These are phyloP conservation scores for Volvariella volvacea DNA, from an alignment of 1,284 basidiomycete genomes.

Conservation along the genomic window DNA sequence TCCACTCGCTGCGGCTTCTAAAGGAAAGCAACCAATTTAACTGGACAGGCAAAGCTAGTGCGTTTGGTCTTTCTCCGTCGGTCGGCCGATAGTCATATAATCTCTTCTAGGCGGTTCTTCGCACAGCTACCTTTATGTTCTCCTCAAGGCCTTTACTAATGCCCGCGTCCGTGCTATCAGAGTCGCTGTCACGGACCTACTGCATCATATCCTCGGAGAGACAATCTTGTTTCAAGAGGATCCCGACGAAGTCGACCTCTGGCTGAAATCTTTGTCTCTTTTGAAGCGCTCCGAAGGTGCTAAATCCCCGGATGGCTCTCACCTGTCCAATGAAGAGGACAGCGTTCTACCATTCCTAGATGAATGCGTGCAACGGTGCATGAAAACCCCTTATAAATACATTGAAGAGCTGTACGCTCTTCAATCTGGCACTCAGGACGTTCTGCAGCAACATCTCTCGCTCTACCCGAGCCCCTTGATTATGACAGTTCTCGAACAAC, in stretches of 20 bases:
- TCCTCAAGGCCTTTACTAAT: slow-evolving; percentile 58
- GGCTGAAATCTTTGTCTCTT: slow-evolving; percentile 61
- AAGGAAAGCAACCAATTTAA: slow-evolving; percentile 70
- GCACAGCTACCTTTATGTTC: slow-evolving; percentile 56
- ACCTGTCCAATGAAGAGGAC: slow-evolving; percentile 52
- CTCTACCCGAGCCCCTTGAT: slow-evolving; percentile 63
- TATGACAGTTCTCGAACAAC: slow-evolving; percentile 72
- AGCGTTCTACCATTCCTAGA: slow-evolving; percentile 74
- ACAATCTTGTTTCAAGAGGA: slow-evolving; percentile 84
- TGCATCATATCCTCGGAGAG: slow-evolving; percentile 55
- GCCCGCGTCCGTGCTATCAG: slow-evolving; percentile 48
- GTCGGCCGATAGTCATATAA: slow-evolving; percentile 1
- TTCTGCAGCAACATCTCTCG: slow-evolving; percentile 17
- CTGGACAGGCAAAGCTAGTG: slow-evolving; percentile 72
- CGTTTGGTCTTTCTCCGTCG: slow-evolving; percentile 7
- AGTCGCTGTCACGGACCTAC: slow-evolving; percentile 46
- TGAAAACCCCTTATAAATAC: slow-evolving; percentile 85
- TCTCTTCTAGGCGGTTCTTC: slow-evolving; percentile 29
- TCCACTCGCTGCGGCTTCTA: slow-evolving; percentile 76
- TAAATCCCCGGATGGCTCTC: slow-evolving; percentile 43
- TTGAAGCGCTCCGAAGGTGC: slow-evolving; percentile 27
- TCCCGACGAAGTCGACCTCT: slow-evolving; percentile 63
- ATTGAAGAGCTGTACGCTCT: slow-evolving; percentile 60
- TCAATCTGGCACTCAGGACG: slow-evolving; percentile 22
- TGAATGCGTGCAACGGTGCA: slow-evolving; percentile 79